Percentiles rank a stretch among this genome's conserved stretches.
Evolutionary conservation across 106 monocot species (phyloP).

Genomic region (Dendrobium huoshanense): DNA sequence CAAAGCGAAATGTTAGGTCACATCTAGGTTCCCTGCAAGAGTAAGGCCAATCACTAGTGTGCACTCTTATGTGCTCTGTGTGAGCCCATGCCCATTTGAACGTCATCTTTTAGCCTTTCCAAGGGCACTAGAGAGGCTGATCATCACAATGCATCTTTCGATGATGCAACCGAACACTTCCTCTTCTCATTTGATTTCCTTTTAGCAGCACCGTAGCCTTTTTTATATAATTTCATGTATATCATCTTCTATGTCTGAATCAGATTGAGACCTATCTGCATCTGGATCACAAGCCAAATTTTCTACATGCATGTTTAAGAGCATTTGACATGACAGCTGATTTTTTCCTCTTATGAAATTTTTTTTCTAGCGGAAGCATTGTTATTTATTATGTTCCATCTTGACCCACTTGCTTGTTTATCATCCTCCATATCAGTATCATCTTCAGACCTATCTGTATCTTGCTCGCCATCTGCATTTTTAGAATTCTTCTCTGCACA

Average conservation of each 20-base stretch:
- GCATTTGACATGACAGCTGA: neutral
- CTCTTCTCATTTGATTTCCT: conserved; percentile 2
- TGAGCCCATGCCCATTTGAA: conserved; percentile 99
- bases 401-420: conserved; percentile 11
- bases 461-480: neutral
- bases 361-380: neutral
- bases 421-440: conserved; percentile 4
- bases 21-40: conserved; percentile 66
- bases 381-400: neutral
- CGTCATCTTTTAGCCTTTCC: conserved; percentile 85
- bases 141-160: conserved; percentile 81
- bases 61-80: conserved; percentile 91
- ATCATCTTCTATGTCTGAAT: neutral
- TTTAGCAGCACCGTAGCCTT: neutral
- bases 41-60: conserved; percentile 84
- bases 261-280: neutral
- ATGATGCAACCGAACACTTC: conserved; percentile 50
- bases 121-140: conserved; percentile 78
- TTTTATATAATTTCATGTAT: neutral
- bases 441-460: neutral
- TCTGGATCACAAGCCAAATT: neutral
- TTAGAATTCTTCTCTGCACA: neutral
- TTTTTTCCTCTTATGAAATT: neutral
- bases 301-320: neutral
- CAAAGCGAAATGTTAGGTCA: conserved; percentile 85